These are phyloP conservation scores for Verticillium alfalfae DNA, from an alignment of 2,329 filamentous ascomycete genomes.

Conservation along the genomic window DNA sequence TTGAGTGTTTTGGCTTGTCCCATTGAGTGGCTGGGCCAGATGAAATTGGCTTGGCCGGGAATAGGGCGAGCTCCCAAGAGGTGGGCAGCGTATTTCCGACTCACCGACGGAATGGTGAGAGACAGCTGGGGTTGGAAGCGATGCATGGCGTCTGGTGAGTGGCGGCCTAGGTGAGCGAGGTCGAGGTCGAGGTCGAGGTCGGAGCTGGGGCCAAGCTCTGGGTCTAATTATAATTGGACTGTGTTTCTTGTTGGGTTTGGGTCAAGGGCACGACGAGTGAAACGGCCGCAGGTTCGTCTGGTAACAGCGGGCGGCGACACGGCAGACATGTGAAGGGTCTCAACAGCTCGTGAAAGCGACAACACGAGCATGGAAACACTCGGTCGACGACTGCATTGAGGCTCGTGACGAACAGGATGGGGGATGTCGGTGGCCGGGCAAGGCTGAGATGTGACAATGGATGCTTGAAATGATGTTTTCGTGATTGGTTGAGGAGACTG, in stretches of 20 bases:
- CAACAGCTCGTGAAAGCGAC: not conserved
- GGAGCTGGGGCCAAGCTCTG: not conserved
- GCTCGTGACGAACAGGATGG: not conserved
- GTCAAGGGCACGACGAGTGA: not conserved
- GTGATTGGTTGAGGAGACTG: not conserved
- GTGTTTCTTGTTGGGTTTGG: not conserved
- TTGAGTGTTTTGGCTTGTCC: not conserved
- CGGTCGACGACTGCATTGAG: no score
- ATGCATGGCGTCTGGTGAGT: not conserved
- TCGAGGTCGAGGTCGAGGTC: not conserved
- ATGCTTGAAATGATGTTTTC: not conserved
- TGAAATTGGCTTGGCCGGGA: not conserved
- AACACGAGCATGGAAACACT: not conserved
- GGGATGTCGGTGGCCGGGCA: not conserved
- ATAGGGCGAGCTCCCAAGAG: not conserved
- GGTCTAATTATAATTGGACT: not conserved
- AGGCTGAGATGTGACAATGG: not conserved
- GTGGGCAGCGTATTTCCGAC: not conserved
- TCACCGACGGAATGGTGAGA: not conserved
- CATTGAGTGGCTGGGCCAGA: not conserved
- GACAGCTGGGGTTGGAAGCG: not conserved
- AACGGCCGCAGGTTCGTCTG: not conserved
- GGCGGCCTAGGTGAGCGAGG: not conserved
- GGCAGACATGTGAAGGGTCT: not conserved
- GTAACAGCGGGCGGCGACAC: not conserved